Evolutionary conservation across 2,329 filamentous ascomycete species (phyloP), one percentile per base, ranked within the genome.

Genomic region (Tolypocladium ophioglossoides): DNA sequence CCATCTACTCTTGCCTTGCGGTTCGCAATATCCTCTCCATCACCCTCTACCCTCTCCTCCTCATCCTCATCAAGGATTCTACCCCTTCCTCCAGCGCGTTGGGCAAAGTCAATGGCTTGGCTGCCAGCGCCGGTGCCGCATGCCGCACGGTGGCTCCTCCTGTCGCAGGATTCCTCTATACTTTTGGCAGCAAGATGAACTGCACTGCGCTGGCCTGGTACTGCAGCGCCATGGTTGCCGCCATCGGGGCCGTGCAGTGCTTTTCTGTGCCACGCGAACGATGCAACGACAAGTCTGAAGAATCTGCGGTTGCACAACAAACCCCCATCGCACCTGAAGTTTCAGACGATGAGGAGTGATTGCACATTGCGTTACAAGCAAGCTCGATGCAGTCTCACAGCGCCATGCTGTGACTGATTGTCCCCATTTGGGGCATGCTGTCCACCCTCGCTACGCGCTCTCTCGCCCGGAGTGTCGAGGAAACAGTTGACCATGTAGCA

Each of bases 131-230:
- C 2, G 82, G 82, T 30, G 83, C 83, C 8, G 82, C 80, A 8
- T 87, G 82, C 61, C 76, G 85, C 54, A 89, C 87, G 68, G 70
- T 86, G 12, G 83, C 84, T 0, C 84, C 84, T 7, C 84, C 84
- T 0, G 65, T 86, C 18, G 79, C 82, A 2, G 84, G 84, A 3
- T 84, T 78, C 57, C 68, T 86, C 3, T 87, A 86, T 66, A 76
- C 79, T 0, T 64, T 80, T n/a, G 82, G 83, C 24, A 78, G 76
- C 59, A 76, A 72, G 58, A 72, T 80, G 48, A 75, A 82, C 61
- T 84, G 78, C 64, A 82, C 82, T 1, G 80, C 78, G 0, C 63
- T 85, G 38, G 80, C 82, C 10, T 87, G 83, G 83, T 85, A 82
- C 58, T 80, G 78, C 40, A 84, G 80, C 59, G 77, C 77, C 2